Evolutionary conservation across 129 eudicot species (phyloP), one percentile per base, ranked within the genome.

Genomic region (Arctium lappa): DNA sequence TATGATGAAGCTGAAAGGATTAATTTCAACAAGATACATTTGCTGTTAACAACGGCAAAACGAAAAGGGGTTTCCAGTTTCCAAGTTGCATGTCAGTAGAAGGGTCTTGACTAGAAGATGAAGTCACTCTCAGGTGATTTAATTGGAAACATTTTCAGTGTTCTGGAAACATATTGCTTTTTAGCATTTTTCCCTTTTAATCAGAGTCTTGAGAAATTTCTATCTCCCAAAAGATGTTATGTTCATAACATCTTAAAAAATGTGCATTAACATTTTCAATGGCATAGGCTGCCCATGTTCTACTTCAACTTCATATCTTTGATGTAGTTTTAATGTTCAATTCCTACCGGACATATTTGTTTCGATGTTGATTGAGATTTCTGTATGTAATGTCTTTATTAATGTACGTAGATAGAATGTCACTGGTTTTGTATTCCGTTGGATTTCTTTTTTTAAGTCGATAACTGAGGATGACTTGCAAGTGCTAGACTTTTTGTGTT

Each of bases 241-340:
- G 65, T 73, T 81, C 44, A 79, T 42, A 79, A 31, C 72, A 62
- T 60, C 53, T 34, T 16, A 36, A 53, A 53, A 38, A 40, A 18
- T 71, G 83, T 80, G 83, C 83, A 80, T 48, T 46, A 80, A 46
- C 85, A 81, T 79, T 69, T 79, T 42, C 82, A 42, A 79, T 30
- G 44, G 42, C 75, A 78, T 65, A 78, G 81, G 73, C 12, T 37
- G 75, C 33, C 31, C 68, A 16, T 22, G 18, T 50, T 50, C 22
- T 37, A 72, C 12, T 36, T 80, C 79, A 48, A 50, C 80, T 81
- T 74, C 66, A 9, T 60, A 69, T 30, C 44, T 81, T 81, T 81
- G 65, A 72, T 81, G 30, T 81, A 56, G 72, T 50, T 63, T 74
- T 38, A 10, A 32, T 73, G 29, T 73, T 73, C 48, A 50, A 73